phyloP scores from a whole-genome alignment of 2,329 filamentous ascomycete species.

The Colletotrichum magnum region DNA sequence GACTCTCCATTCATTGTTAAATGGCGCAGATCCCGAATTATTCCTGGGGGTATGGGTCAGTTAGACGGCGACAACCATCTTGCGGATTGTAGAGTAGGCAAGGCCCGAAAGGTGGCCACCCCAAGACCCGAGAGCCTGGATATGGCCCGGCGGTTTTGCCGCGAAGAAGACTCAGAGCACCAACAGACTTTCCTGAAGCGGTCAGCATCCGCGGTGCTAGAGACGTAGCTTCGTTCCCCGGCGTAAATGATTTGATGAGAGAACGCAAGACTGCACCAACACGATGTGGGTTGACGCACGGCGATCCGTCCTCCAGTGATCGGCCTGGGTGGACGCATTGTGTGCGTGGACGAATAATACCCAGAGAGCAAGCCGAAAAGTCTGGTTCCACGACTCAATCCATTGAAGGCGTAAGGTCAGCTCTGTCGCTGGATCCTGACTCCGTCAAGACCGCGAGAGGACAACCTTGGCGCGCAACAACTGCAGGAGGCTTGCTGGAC shows the following conservation, averaged over 20 bases:
- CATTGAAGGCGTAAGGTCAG: conserved; percentile 2
- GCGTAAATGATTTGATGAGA: conserved; percentile 25
- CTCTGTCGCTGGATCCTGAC: not conserved
- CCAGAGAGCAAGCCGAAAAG: not conserved
- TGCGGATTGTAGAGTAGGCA: conserved; percentile 1
- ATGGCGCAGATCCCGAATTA: not conserved
- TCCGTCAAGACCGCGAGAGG: conserved; percentile 24
- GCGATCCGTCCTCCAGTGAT: conserved; percentile 19
- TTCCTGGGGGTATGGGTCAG: not conserved
- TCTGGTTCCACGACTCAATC: not conserved
- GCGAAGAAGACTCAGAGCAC: conserved; percentile 33
- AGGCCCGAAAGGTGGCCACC: conserved; percentile 2
- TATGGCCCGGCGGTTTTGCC: conserved; percentile 34
- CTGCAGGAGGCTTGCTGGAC: conserved; percentile 7
- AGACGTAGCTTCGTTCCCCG: conserved; percentile 19
- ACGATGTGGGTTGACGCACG: conserved; percentile 28
- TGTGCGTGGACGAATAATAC: conserved; percentile 3
- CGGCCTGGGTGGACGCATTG: conserved; percentile 10
- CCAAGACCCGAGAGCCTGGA: conserved; percentile 31
- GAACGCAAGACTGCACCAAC: conserved; percentile 26
- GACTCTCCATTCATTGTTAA: not conserved
- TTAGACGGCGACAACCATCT: not conserved
- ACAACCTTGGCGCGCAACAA: conserved; percentile 24
- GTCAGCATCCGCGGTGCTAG: conserved; percentile 25
- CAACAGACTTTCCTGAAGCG: conserved; percentile 35